Conservation (phyloP, 306 rosid genomes). For the Inga laurina region DNA sequence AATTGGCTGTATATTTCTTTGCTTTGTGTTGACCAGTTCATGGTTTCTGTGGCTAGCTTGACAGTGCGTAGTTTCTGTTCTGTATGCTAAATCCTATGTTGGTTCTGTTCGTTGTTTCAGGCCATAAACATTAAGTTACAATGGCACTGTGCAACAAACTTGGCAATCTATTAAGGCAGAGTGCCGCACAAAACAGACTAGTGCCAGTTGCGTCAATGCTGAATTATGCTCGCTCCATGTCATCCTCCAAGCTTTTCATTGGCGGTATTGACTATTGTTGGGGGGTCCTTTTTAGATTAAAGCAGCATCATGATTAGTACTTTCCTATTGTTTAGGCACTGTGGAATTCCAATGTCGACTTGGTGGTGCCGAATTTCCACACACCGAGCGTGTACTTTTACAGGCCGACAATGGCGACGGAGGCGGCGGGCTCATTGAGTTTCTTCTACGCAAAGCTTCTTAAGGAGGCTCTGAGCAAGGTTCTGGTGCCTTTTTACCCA, state of each 20-base stretch:
- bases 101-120: background rate
- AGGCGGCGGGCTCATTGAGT: background rate
- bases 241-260: conserved; percentile 71
- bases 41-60: background rate
- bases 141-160: conserved; percentile 62
- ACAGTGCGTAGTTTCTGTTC: background rate
- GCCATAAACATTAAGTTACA: background rate
- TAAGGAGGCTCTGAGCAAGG: background rate
- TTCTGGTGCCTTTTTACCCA: too few species aligned
- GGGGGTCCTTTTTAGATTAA: background rate
- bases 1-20: background rate
- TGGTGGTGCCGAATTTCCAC: background rate
- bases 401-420: background rate
- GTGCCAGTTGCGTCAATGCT: conserved; percentile 58
- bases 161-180: conserved; percentile 60
- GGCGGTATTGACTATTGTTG: conserved; percentile 58
- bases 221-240: conserved; percentile 73
- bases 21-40: background rate
- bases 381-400: background rate
- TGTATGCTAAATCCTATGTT: background rate
- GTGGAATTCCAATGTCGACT: background rate
- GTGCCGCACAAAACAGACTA: conserved; percentile 48
- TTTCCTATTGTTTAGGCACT: conserved; percentile 39
- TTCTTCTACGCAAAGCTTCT: background rate
- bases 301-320: background rate